These are phyloP conservation scores for Aaosphaeria arxii DNA, from an alignment of 2,329 filamentous ascomycete species.

Conservation along the genomic window DNA sequence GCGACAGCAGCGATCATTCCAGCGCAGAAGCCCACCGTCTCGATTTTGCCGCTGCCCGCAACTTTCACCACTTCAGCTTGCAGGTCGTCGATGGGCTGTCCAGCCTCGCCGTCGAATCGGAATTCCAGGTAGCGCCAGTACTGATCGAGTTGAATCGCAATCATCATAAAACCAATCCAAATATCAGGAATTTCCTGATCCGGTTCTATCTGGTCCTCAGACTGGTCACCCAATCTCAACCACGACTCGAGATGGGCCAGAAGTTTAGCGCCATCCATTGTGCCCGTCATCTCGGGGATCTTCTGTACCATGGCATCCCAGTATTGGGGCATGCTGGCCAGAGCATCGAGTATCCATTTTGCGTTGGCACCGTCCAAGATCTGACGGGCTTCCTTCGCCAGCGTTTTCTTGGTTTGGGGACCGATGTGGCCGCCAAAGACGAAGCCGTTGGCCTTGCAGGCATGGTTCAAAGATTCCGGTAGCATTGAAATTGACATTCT, in stretches of 20 bases:
- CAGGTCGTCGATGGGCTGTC: neutral
- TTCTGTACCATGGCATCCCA: conserved; percentile 2
- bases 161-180: conserved; percentile 31
- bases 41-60: neutral
- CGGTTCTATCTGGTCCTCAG: neutral
- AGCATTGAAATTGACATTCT: no score
- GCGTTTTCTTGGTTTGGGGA: neutral
- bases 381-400: conserved; percentile 1
- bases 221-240: neutral
- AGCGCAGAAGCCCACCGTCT: conserved; percentile 7
- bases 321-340: conserved; percentile 3
- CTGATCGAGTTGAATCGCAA: conserved; percentile 38
- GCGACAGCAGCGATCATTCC: conserved; percentile 4
- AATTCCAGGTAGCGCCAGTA: conserved; percentile 24
- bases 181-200: neutral
- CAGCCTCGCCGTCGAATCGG: neutral
- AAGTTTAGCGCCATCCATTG: neutral
- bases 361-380: conserved; percentile 1
- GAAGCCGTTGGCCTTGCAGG: neutral
- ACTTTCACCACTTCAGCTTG: neutral
- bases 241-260: conserved; percentile 4
- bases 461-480: neutral
- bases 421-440: conserved; percentile 1
- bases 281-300: conserved; percentile 1
- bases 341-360: conserved; percentile 4